Percentiles rank a stretch among this genome's conserved stretches.
These are phyloP conservation scores for Penicillium samsonianum DNA, from an alignment of 495 filamentous ascomycete species.

Conservation along the genomic window DNA sequence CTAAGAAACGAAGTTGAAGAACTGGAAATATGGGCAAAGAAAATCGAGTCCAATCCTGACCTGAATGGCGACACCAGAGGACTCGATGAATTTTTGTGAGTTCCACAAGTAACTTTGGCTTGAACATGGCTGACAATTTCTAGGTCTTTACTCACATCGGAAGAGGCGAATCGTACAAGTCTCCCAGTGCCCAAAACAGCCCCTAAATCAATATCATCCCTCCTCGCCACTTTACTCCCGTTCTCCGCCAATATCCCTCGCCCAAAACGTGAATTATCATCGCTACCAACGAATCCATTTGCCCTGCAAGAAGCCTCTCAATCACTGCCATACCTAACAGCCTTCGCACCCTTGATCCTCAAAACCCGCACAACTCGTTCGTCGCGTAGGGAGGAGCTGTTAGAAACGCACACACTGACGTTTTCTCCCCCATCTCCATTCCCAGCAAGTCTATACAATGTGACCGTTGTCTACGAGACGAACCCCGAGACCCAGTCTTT, in stretches of 20 bases:
- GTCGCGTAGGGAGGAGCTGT: conserved; percentile 16
- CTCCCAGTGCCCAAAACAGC: conserved; percentile 13
- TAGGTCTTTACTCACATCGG: conserved; percentile 31
- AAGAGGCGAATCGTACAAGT: conserved; percentile 27
- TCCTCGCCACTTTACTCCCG: conserved; percentile 44
- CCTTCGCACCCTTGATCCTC: conserved; percentile 42
- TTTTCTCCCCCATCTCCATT: conserved; percentile 44
- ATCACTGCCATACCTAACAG: conserved; percentile 37
- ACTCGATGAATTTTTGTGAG: conserved; percentile 37
- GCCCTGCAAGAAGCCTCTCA: conserved; percentile 34
- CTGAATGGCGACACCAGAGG: conserved; percentile 18
- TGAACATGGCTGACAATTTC: conserved; percentile 18
- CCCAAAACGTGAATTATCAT: conserved; percentile 23
- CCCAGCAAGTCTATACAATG: conserved; percentile 36
- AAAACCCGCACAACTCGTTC: conserved; percentile 30
- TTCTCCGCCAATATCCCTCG: conserved; percentile 38
- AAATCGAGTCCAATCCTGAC: conserved; percentile 27
- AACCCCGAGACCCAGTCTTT: conserved; percentile 42
- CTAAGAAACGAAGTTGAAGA: conserved; percentile 42
- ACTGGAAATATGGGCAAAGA: conserved; percentile 39
- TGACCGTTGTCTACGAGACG: conserved; percentile 43
- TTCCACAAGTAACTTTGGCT: background rate
- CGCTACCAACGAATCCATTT: conserved; percentile 40
- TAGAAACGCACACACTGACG: conserved; percentile 41
- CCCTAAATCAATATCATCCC: conserved; percentile 36